A percentile compares a stretch with the other conserved stretches of the same genome.
phyloP scores from a whole-genome alignment of 2,329 filamentous ascomycete species.

The Epicoccum sorghinum region DNA sequence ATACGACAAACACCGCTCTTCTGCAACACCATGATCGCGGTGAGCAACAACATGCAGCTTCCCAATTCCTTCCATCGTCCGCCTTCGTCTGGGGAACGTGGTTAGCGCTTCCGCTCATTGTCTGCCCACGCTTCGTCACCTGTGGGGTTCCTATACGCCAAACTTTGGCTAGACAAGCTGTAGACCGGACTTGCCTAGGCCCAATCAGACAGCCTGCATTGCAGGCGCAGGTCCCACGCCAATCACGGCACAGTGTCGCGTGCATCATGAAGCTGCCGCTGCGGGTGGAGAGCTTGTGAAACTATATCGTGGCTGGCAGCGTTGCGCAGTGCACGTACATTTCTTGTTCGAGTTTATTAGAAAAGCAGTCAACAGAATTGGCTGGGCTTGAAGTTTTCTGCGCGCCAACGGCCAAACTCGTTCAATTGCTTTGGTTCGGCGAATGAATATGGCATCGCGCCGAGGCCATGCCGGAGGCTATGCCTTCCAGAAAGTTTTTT shows the following conservation, averaged over 20 bases:
- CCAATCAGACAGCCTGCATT: constrained; percentile 25
- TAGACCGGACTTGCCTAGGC: constrained; percentile 15
- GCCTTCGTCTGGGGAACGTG: constrained; percentile 35
- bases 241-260: constrained; percentile 33
- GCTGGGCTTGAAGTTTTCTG: constrained; percentile 1
- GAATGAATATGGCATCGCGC: neutral
- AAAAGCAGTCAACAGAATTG: neutral
- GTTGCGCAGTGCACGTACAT: constrained; percentile 17
- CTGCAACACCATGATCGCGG: constrained; percentile 20
- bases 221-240: constrained; percentile 27
- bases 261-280: constrained; percentile 30
- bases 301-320: constrained; percentile 20
- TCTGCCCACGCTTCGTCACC: neutral
- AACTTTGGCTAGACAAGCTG: neutral
- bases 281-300: constrained; percentile 31
- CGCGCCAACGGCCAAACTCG: constrained; percentile 3
- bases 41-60: constrained; percentile 25
- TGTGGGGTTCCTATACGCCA: no score
- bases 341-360: neutral
- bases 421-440: constrained; percentile 11
- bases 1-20: constrained; percentile 29
- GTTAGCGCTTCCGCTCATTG: constrained; percentile 37
- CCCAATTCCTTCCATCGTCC: constrained; percentile 23
- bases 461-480: neutral
- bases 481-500: neutral